These are phyloP conservation scores for Botrytis deweyae DNA, from an alignment of 2,329 filamentous ascomycete species.

Conservation along the genomic window DNA sequence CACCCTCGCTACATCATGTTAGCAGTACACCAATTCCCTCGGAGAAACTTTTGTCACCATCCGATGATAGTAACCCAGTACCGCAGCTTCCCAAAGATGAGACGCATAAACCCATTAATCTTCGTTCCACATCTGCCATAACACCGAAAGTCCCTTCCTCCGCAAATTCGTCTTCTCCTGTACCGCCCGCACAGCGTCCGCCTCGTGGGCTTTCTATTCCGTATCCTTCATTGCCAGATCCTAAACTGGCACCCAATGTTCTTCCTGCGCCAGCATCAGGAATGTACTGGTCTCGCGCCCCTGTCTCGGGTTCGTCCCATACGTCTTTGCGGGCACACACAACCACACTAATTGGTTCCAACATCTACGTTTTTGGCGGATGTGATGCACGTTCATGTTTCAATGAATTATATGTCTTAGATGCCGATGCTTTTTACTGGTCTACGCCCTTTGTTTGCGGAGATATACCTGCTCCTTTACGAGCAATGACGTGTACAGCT, in stretches of 20 bases:
- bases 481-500: conserved; percentile 71
- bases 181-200: conserved; percentile 30
- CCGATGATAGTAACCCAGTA: conserved; percentile 25
- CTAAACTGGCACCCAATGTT: conserved; percentile 58
- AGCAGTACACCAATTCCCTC: conserved; percentile 25
- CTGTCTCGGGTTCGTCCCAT: conserved; percentile 61
- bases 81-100: conserved; percentile 25
- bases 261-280: conserved; percentile 63
- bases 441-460: conserved; percentile 63
- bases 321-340: conserved; percentile 65
- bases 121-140: conserved; percentile 50
- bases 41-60: conserved; percentile 30
- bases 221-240: conserved; percentile 58
- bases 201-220: conserved; percentile 45
- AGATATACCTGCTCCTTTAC: conserved; percentile 62
- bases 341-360: conserved; percentile 64
- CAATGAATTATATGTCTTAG: conserved; percentile 67
- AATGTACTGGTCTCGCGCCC: conserved; percentile 71
- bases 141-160: conserved; percentile 33
- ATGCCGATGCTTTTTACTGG: conserved; percentile 70
- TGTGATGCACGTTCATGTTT: conserved; percentile 67
- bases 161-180: conserved; percentile 30
- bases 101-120: conserved; percentile 45
- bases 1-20: conserved; percentile 27
- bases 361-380: conserved; percentile 67